Evolutionary conservation across 2,329 filamentous ascomycete species (phyloP).

Genomic region (Pseudofabraea citricarpa): DNA sequence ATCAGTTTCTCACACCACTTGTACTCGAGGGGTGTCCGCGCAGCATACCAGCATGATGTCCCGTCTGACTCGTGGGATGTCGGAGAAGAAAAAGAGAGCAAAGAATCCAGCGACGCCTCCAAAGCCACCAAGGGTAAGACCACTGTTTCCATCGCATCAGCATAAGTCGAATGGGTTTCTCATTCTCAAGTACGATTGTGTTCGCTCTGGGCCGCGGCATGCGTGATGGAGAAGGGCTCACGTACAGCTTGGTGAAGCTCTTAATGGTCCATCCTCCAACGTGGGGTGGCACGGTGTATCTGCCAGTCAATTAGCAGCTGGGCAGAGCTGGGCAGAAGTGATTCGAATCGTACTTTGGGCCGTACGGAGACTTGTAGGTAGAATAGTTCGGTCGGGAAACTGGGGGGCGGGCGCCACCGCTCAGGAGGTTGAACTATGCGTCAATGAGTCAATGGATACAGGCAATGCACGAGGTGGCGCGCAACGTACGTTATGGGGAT

Average conservation of each 20-base stretch:
- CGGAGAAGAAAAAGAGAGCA: conserved; percentile 56
- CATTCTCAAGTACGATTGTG: too few relatives aligned
- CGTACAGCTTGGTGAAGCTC: conserved; percentile 44
- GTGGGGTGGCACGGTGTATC: conserved; percentile 56
- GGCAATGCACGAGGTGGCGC: too few relatives aligned
- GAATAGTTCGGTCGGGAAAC: conserved; percentile 11
- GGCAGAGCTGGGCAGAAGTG: conserved; percentile 9
- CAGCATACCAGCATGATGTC: conserved; percentile 53
- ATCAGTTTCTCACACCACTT: conserved; percentile 6
- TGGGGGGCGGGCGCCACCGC: conserved; percentile 12
- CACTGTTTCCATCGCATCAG: too few relatives aligned
- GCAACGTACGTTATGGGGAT: too few relatives aligned
- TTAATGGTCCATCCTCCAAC: conserved; percentile 47
- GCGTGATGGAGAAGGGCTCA: conserved; percentile 7
- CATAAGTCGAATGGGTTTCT: too few relatives aligned
- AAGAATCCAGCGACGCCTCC: conserved; percentile 51
- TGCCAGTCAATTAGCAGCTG: conserved; percentile 23
- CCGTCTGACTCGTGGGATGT: conserved; percentile 53
- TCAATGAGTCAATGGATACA: neutral
- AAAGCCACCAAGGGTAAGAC: conserved; percentile 46
- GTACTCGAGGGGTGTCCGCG: neutral
- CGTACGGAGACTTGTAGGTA: conserved; percentile 57
- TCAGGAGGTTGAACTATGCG: conserved; percentile 14
- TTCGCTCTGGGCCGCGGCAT: too few relatives aligned
- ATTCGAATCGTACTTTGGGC: conserved; percentile 54